These are phyloP conservation scores for Metschnikowia cubensis DNA, from an alignment of 805 yeast genomes.

Conservation along the genomic window DNA sequence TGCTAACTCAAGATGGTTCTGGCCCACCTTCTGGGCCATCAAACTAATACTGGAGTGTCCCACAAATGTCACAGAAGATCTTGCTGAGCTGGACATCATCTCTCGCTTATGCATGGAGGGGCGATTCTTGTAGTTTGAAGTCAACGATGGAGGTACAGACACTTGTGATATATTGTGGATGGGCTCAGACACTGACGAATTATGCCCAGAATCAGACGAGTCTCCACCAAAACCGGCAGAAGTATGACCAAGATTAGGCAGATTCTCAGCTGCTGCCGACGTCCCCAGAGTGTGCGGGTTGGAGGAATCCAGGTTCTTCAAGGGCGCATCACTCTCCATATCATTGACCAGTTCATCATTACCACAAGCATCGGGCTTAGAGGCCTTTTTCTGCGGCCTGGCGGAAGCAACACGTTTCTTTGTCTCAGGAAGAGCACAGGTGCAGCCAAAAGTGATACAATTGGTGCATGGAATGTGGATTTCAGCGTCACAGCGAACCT, in stretches of 20 bases:
- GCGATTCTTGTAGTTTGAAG: conserved; percentile 37
- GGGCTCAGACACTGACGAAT: conserved; percentile 24
- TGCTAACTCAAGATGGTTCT: conserved; percentile 45
- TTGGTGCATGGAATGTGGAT: conserved; percentile 53
- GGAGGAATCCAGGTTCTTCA: background rate
- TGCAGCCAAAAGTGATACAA: conserved; percentile 68
- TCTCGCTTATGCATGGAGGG: conserved; percentile 38
- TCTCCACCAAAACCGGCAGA: background rate
- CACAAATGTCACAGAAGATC: conserved; percentile 42
- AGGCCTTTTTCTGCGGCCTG: conserved; percentile 13
- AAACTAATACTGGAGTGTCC: conserved; percentile 51
- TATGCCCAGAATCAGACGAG: conserved; percentile 9
- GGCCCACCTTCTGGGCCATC: conserved; percentile 44
- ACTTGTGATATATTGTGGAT: conserved; percentile 40
- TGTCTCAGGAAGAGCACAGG: conserved; percentile 63
- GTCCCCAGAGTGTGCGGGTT: background rate
- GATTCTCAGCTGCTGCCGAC: background rate
- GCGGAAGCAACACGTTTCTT: conserved; percentile 36
- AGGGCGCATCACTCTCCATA: background rate
- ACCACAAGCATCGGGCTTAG: background rate
- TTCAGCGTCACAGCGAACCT: conserved; percentile 76
- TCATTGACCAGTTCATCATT: background rate
- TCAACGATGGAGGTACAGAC: conserved; percentile 41
- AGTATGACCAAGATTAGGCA: background rate
- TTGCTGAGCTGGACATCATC: conserved; percentile 18